These are phyloP conservation scores for Oidiodendron maius DNA, from an alignment of 495 filamentous ascomycete species.

Conservation along the genomic window DNA sequence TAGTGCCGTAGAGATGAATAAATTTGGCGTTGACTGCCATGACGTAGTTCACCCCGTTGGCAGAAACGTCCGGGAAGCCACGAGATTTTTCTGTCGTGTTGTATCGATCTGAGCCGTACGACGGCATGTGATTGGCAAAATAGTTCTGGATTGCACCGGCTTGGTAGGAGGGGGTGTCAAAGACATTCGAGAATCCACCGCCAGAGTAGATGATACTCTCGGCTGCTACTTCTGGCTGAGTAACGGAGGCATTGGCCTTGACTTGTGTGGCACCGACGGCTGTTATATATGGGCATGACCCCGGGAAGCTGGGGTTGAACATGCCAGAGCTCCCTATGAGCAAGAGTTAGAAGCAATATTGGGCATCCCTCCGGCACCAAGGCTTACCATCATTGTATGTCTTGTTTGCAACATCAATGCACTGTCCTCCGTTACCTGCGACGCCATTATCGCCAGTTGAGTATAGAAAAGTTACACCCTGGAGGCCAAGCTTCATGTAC, in stretches of 20 bases:
- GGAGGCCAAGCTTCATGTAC: slow-evolving; percentile 36
- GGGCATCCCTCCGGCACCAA: not conserved
- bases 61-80: slow-evolving; percentile 32
- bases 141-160: slow-evolving; percentile 6
- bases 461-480: slow-evolving; percentile 35
- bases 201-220: slow-evolving; percentile 28
- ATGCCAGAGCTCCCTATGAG: slow-evolving; percentile 7
- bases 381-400: slow-evolving; percentile 13
- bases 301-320: slow-evolving; percentile 34
- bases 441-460: slow-evolving; percentile 38
- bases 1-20: slow-evolving; percentile 26
- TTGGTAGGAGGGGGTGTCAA: slow-evolving; percentile 21
- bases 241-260: slow-evolving; percentile 10
- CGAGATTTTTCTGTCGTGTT: slow-evolving; percentile 32
- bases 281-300: slow-evolving; percentile 41
- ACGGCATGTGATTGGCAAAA: slow-evolving; percentile 9
- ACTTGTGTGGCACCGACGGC: slow-evolving; percentile 37
- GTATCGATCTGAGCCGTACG: slow-evolving; percentile 18
- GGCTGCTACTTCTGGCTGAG: slow-evolving; percentile 16
- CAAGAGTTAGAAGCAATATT: not conserved
- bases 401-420: slow-evolving; percentile 9
- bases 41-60: slow-evolving; percentile 24
- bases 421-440: slow-evolving; percentile 29
- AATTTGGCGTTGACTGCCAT: slow-evolving; percentile 20
- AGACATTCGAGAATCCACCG: slow-evolving; percentile 45